A percentile compares a stretch with the other conserved stretches of the same genome.
Evolutionary conservation across 495 filamentous ascomycete species (phyloP).

Genomic region (Letharia columbiana): DNA sequence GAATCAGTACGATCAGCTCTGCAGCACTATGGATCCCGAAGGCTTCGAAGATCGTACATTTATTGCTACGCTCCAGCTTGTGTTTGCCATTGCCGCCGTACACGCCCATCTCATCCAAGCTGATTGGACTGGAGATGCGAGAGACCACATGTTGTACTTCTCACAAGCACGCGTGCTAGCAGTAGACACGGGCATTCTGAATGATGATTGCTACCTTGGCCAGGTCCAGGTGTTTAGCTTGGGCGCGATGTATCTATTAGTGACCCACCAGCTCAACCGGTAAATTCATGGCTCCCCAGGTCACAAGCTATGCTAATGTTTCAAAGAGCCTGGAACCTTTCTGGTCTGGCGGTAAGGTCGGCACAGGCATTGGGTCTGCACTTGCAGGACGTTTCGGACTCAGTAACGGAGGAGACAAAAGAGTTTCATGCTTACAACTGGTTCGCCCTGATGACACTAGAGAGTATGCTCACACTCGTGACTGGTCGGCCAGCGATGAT

Average conservation of each 20-base stretch:
- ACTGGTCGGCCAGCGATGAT: slow-evolving; percentile 54
- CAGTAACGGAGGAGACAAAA: slow-evolving; percentile 42
- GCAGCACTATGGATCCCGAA: slow-evolving; percentile 40
- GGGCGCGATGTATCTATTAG: slow-evolving; percentile 50
- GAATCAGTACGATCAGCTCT: slow-evolving; percentile 40
- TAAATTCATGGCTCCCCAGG: slow-evolving; percentile 27
- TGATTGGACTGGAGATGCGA: slow-evolving; percentile 38
- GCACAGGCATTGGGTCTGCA: slow-evolving; percentile 54
- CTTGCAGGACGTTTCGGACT: slow-evolving; percentile 44
- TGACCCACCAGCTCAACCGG: slow-evolving; percentile 53
- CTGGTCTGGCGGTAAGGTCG: slow-evolving; percentile 48
- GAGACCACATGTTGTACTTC: slow-evolving; percentile 49
- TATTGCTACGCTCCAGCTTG: slow-evolving; percentile 49
- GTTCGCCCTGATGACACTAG: slow-evolving; percentile 52
- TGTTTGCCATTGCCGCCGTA: slow-evolving; percentile 52
- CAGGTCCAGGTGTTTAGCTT: slow-evolving; percentile 52
- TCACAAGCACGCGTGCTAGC: slow-evolving; percentile 44
- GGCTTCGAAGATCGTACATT: slow-evolving; percentile 31
- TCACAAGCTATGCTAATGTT: slow-evolving; percentile 13
- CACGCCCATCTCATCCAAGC: slow-evolving; percentile 41
- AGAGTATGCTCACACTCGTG: slow-evolving; percentile 48
- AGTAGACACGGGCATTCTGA: slow-evolving; percentile 42
- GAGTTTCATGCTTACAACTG: slow-evolving; percentile 52
- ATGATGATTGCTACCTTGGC: slow-evolving; percentile 45
- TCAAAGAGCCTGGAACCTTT: slow-evolving; percentile 52